Evolutionary conservation across 2,329 filamentous ascomycete genomes (phyloP).

Genomic region (Penicillium sp.): DNA sequence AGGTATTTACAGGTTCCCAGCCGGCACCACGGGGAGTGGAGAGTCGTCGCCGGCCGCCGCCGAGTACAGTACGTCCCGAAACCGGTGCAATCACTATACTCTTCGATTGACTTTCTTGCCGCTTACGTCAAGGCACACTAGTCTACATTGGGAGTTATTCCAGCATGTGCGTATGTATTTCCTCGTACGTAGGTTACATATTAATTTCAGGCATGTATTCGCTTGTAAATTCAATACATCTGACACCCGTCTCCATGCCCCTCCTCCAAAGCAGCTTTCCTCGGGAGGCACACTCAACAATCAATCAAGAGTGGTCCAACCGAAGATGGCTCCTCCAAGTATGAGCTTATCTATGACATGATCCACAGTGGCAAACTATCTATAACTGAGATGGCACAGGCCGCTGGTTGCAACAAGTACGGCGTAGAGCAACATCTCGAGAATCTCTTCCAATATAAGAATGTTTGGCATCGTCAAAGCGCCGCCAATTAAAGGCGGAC

Average conservation of each 20-base stretch:
- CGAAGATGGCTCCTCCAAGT: slow-evolving; percentile 4
- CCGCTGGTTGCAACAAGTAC: slow-evolving; percentile 6
- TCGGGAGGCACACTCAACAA: too few relatives aligned
- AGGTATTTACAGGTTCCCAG: too few relatives aligned
- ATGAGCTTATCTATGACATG: slow-evolving; percentile 11
- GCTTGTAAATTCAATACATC: slow-evolving; percentile 4
- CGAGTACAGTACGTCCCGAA: too few relatives aligned
- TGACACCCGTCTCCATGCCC: too few relatives aligned
- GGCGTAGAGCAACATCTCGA: background rate
- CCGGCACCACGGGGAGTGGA: too few relatives aligned
- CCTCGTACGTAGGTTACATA: background rate
- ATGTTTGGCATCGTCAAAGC: slow-evolving; percentile 5
- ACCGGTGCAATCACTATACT: too few relatives aligned
- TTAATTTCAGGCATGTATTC: background rate
- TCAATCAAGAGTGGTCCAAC: too few relatives aligned
- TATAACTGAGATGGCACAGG: slow-evolving; percentile 5
- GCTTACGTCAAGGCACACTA: too few relatives aligned
- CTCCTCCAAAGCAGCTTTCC: too few relatives aligned
- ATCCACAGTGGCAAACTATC: slow-evolving; percentile 5
- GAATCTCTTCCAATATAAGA: slow-evolving; percentile 6
- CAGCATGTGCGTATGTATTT: background rate
- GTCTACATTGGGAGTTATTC: background rate
- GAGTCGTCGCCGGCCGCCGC: too few relatives aligned
- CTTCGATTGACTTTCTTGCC: too few relatives aligned
- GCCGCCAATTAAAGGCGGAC: background rate